Evolutionary conservation across 1,284 basidiomycete species (phyloP).

Genomic region (Naganishia cerealis): DNA sequence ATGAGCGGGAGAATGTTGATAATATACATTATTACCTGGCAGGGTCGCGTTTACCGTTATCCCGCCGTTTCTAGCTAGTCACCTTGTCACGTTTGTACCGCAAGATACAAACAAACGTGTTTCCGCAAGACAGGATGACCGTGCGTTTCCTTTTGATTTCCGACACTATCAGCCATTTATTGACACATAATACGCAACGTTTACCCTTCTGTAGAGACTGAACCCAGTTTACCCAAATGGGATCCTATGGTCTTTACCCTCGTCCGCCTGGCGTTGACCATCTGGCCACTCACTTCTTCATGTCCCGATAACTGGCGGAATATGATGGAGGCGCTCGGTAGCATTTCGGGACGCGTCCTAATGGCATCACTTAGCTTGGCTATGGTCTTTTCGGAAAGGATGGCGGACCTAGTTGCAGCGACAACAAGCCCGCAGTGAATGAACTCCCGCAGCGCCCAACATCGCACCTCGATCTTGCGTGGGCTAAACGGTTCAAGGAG

Average conservation of each 20-base stretch:
- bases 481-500: too few relatives aligned
- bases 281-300: conserved; percentile 49
- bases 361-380: conserved; percentile 47
- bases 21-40: background rate
- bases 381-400: conserved; percentile 46
- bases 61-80: conserved; percentile 46
- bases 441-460: background rate
- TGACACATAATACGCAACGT: too few relatives aligned
- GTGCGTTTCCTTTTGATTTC: background rate
- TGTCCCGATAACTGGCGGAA: conserved; percentile 46
- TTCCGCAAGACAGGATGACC: background rate
- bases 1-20: background rate
- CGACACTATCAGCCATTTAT: background rate
- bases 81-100: conserved; percentile 47
- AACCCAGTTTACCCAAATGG: conserved; percentile 40
- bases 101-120: conserved; percentile 38
- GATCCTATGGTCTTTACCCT: conserved; percentile 50
- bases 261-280: conserved; percentile 47
- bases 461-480: too few relatives aligned
- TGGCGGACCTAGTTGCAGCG: conserved; percentile 31
- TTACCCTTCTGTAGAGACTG: conserved; percentile 25
- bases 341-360: conserved; percentile 48
- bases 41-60: conserved; percentile 49
- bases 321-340: conserved; percentile 47
- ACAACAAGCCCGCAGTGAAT: background rate